These are phyloP conservation scores for Kwoniella newhampshirensis DNA, from an alignment of 768 basidiomycete species.

Conservation along the genomic window DNA sequence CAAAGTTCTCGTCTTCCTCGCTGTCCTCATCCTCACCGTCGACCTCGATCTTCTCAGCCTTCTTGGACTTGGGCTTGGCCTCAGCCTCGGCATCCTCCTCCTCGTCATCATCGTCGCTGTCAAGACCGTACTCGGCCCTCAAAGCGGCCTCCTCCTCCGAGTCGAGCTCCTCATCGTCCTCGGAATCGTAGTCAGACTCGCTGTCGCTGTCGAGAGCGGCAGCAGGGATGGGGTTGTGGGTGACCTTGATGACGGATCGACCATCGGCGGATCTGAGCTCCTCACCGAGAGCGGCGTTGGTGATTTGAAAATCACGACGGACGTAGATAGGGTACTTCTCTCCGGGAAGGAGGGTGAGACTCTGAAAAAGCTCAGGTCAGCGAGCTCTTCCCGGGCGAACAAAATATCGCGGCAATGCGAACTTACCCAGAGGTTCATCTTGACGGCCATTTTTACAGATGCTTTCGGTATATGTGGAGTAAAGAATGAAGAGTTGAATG, in stretches of 20 bases:
- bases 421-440: slow-evolving; percentile 46
- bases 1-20: slow-evolving; percentile 53
- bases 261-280: slow-evolving; percentile 62
- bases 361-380: slow-evolving; percentile 29
- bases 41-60: slow-evolving; percentile 44
- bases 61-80: slow-evolving; percentile 63
- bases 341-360: slow-evolving; percentile 42
- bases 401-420: too few relatives aligned
- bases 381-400: too few relatives aligned
- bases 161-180: slow-evolving; percentile 52
- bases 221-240: slow-evolving; percentile 50
- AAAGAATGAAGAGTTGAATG: neutral
- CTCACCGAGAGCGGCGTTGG: slow-evolving; percentile 78
- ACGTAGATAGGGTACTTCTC: slow-evolving; percentile 62
- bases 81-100: slow-evolving; percentile 53
- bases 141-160: slow-evolving; percentile 26
- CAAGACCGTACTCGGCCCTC: slow-evolving; percentile 44
- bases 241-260: slow-evolving; percentile 54
- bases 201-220: slow-evolving; percentile 37
- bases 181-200: slow-evolving; percentile 35
- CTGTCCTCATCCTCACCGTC: slow-evolving; percentile 25
- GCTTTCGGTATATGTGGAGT: slow-evolving; percentile 5
- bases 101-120: slow-evolving; percentile 53
- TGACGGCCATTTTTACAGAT: slow-evolving; percentile 38
- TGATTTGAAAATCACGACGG: slow-evolving; percentile 71